phyloP scores from a whole-genome alignment of 805 yeast genomes.

The Grigorovia yakushimaensis region DNA sequence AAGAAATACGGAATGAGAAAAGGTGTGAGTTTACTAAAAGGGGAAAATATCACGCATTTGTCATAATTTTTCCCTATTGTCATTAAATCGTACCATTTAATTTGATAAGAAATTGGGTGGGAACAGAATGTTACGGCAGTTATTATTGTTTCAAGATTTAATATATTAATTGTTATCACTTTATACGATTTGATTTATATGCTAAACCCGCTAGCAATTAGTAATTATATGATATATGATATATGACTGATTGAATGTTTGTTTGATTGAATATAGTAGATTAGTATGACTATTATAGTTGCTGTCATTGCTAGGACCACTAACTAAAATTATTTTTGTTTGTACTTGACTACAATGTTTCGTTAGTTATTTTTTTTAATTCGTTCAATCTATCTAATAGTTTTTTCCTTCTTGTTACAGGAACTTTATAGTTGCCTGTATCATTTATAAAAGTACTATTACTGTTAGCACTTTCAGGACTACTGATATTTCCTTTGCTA shows the following conservation, averaged over 20 bases:
- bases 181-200: neutral
- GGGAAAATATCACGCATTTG: too few species aligned
- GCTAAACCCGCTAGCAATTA: neutral
- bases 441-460: neutral
- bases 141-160: neutral
- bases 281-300: too few species aligned
- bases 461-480: neutral
- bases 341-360: too few species aligned
- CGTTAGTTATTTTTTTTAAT: conserved; percentile 15
- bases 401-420: conserved; percentile 26
- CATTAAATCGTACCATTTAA: neutral
- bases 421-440: conserved; percentile 5
- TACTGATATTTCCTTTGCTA: neutral
- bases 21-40: neutral
- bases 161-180: neutral
- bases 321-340: too few species aligned
- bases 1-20: neutral
- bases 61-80: too few species aligned
- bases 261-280: too few species aligned
- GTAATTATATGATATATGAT: neutral
- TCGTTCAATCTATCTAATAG: conserved; percentile 28
- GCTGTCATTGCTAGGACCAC: too few species aligned
- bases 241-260: too few species aligned
- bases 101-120: neutral
- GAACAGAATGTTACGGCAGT: neutral